Evolutionary conservation across 176 grass and related monocot species (phyloP).

Genomic region (Zoysia japonica): DNA sequence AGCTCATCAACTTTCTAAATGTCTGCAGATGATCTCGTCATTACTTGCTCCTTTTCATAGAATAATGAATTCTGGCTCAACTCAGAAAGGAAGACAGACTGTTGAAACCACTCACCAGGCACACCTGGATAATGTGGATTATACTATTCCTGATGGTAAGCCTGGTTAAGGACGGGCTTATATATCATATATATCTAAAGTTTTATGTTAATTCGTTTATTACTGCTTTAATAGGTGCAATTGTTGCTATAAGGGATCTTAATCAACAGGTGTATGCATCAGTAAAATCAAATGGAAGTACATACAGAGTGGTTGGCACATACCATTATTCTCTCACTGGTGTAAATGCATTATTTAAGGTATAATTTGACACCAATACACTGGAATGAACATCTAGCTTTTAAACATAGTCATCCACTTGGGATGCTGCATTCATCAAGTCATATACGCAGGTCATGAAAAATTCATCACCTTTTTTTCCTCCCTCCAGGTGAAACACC

Average conservation of each 20-base stretch:
- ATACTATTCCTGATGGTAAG: constrained; percentile 76
- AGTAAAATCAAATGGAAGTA: constrained; percentile 58
- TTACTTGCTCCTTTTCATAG: constrained; percentile 62
- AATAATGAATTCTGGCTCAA: constrained; percentile 48
- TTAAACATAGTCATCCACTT: constrained; percentile 24
- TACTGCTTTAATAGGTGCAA: constrained; percentile 64
- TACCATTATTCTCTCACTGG: constrained; percentile 77
- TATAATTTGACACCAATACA: constrained; percentile 29
- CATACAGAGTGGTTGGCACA: constrained; percentile 59
- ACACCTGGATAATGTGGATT: constrained; percentile 44
- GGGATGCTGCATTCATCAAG: constrained; percentile 1
- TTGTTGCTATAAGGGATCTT: constrained; percentile 77
- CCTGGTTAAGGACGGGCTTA: constrained; percentile 20
- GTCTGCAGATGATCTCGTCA: constrained; percentile 59
- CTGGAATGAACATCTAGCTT: constrained; percentile 20
- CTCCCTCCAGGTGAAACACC: constrained; percentile 64
- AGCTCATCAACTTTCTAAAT: constrained; percentile 10
- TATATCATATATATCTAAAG: constrained; percentile 29
- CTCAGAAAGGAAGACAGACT: constrained; percentile 42
- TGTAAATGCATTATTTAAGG: constrained; percentile 74
- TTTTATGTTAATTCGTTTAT: constrained; percentile 21
- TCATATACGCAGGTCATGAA: background rate
- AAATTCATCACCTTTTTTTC: constrained; percentile 18
- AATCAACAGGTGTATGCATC: constrained; percentile 78
- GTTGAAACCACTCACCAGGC: constrained; percentile 37